These are phyloP conservation scores for Asterophora lycoperdoides DNA, from an alignment of 768 basidiomycete species.

Conservation along the genomic window DNA sequence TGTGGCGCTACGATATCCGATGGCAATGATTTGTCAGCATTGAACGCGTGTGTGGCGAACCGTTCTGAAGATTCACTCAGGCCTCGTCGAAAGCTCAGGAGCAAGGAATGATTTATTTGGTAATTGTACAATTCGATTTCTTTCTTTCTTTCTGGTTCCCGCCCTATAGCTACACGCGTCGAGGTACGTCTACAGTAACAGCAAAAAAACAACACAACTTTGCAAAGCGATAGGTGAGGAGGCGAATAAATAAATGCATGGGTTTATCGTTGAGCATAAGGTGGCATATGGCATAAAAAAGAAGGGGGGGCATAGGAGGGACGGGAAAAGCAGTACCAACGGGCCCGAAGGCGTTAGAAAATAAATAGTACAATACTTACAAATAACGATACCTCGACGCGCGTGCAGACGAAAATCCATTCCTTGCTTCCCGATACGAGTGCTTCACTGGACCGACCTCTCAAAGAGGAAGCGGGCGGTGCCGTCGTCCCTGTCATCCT, in stretches of 20 bases:
- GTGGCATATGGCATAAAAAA: not conserved
- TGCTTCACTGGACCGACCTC: conserved; percentile 3
- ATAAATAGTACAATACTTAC: not conserved
- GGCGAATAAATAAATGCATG: too few species aligned
- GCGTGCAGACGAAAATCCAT: not conserved
- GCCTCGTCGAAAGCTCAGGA: too few species aligned
- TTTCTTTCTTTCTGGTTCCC: not conserved
- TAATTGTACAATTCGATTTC: not conserved
- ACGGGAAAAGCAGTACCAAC: not conserved
- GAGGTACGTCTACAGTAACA: not conserved
- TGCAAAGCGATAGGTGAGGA: not conserved
- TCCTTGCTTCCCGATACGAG: conserved; percentile 2
- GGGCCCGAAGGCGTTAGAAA: not conserved
- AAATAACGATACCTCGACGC: conserved; percentile 2
- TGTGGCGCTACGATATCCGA: too few species aligned
- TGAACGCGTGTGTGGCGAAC: too few species aligned
- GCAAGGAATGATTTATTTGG: not conserved
- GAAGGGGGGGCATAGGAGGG: not conserved
- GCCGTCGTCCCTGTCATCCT: not conserved
- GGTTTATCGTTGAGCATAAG: not conserved
- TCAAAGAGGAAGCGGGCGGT: conserved; percentile 4
- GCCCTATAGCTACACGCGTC: conserved; percentile 1
- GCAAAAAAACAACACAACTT: not conserved
- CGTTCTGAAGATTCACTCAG: too few species aligned
- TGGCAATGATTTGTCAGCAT: too few species aligned